Conservation (phyloP, 768 basidiomycete genomes). For the Rhizopogon vulgaris region DNA sequence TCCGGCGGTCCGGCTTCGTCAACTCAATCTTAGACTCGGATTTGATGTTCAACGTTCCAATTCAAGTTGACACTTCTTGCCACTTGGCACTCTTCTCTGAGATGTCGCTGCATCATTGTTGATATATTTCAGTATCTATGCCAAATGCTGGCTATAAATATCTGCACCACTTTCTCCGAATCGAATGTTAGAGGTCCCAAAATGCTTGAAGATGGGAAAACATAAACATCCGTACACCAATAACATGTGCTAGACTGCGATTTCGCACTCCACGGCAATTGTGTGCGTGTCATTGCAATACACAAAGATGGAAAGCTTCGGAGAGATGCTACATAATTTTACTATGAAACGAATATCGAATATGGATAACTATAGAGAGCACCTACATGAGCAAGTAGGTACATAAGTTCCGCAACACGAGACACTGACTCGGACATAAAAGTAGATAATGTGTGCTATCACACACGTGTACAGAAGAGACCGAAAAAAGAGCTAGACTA, state of each 20-base stretch:
- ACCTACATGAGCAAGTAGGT: neutral
- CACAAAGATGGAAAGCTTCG: slow-evolving; percentile 14
- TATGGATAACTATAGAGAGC: slow-evolving; percentile 5
- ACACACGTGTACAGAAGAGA: neutral
- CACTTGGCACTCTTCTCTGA: too few species aligned
- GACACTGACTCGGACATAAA: neutral
- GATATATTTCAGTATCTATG: too few species aligned
- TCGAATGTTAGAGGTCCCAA: too few species aligned
- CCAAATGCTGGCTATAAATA: too few species aligned
- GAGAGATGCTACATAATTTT: slow-evolving; percentile 1
- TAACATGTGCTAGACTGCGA: neutral
- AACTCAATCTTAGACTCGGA: too few species aligned
- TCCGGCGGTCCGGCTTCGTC: too few species aligned
- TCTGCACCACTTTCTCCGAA: too few species aligned
- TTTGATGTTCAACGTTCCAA: too few species aligned
- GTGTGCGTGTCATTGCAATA: neutral
- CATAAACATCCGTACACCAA: neutral
- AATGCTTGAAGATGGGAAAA: neutral
- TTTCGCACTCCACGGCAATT: neutral
- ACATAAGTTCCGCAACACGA: neutral
- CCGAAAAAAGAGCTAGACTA: slow-evolving; percentile 8
- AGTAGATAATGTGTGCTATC: neutral
- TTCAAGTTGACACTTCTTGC: too few species aligned
- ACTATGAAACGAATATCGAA: slow-evolving; percentile 1
- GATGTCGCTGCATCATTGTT: too few species aligned